A percentile compares a stretch with the other conserved stretches of the same genome.
phyloP scores from a whole-genome alignment of 169 alveolate genomes.

The Perkinsus olseni region DNA sequence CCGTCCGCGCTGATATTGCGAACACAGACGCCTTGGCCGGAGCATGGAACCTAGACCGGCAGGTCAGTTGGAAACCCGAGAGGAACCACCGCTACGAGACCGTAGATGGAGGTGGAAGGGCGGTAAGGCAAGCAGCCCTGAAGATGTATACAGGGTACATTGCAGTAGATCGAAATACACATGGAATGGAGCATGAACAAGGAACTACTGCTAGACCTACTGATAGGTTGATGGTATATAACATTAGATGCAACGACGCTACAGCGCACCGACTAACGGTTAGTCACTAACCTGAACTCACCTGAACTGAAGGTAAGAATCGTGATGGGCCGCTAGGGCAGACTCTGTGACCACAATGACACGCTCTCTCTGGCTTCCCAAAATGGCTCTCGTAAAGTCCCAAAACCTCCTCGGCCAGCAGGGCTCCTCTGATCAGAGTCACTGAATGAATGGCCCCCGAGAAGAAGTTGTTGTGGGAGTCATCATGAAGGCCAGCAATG shows the following conservation, averaged over 20 bases:
- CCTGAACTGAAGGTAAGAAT: neutral
- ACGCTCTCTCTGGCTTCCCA: slow-evolving; percentile 9
- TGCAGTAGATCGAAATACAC: no score
- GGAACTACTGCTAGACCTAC: no score
- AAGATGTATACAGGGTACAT: no score
- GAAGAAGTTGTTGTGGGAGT: neutral
- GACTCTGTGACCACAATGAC: neutral
- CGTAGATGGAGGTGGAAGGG: neutral
- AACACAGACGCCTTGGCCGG: slow-evolving; percentile 13
- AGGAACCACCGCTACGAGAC: no score
- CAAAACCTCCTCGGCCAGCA: slow-evolving; percentile 9
- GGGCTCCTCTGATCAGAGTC: neutral
- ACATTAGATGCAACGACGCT: no score
- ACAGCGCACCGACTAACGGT: no score
- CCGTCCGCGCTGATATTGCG: neutral
- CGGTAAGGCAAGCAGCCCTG: no score
- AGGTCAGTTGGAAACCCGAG: neutral
- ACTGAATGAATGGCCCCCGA: slow-evolving; percentile 9
- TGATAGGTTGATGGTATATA: no score
- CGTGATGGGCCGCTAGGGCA: neutral
- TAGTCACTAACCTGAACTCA: neutral
- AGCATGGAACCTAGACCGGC: neutral
- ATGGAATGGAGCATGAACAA: no score
- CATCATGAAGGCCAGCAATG: neutral
- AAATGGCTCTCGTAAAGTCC: slow-evolving; percentile 1